phyloP scores from a whole-genome alignment of 2,329 filamentous ascomycete genomes.

The Ophiostoma triangulosporum region DNA sequence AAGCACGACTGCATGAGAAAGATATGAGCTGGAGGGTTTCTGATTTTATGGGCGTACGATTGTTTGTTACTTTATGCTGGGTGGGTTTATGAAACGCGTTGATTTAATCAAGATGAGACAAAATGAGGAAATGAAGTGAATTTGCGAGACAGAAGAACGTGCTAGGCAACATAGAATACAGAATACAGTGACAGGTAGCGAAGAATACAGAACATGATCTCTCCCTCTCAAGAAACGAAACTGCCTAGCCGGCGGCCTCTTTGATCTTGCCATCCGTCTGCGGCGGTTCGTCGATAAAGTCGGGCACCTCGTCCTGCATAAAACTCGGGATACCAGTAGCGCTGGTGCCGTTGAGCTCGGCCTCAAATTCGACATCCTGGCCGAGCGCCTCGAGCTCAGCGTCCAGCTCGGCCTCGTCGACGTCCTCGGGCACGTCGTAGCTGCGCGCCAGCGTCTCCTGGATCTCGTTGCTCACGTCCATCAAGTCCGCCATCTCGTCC shows the following conservation, averaged over 20 bases:
- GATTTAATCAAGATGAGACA: no score
- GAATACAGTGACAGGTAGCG: no score
- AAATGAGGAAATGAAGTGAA: no score
- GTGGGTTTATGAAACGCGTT: no score
- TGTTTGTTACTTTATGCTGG: background rate
- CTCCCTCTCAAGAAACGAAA: no score
- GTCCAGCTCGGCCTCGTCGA: conserved; percentile 91
- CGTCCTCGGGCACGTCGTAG: conserved; percentile 93
- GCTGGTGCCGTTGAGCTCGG: conserved; percentile 38
- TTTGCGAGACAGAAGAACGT: no score
- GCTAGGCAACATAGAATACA: no score
- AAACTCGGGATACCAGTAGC: conserved; percentile 62
- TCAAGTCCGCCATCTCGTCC: conserved; percentile 96
- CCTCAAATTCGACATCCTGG: conserved; percentile 83
- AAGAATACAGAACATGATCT: no score
- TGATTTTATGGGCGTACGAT: background rate
- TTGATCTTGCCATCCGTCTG: conserved; percentile 14
- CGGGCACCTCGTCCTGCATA: conserved; percentile 76
- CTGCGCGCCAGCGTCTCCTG: conserved; percentile 83
- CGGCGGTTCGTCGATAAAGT: conserved; percentile 88
- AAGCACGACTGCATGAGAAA: background rate
- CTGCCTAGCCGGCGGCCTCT: conserved; percentile 9
- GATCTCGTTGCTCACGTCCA: conserved; percentile 97
- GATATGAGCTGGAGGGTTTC: background rate
- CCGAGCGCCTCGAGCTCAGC: conserved; percentile 91